Conservation (phyloP, 306 rosid genomes). For the Hippophae gyantsensis region DNA sequence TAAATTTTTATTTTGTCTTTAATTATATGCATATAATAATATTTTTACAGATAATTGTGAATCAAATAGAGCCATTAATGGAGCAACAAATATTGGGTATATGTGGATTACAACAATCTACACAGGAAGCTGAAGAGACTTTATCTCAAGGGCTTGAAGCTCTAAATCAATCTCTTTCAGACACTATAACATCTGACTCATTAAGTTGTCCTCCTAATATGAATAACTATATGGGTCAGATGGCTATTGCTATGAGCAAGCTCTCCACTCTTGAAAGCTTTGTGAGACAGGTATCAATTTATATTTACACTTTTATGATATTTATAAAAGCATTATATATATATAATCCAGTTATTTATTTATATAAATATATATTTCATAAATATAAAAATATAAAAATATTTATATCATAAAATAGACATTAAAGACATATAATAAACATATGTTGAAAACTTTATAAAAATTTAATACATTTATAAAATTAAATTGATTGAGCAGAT, state of each 20-base stretch:
- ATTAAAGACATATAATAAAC: no score
- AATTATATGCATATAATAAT: no score
- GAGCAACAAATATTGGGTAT: conserved; percentile 87
- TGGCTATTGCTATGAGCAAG: conserved; percentile 88
- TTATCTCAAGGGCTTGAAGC: conserved; percentile 81
- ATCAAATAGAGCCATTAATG: conserved; percentile 74
- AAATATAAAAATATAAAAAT: no score
- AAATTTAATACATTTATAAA: no score
- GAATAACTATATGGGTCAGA: conserved; percentile 93
- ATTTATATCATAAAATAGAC: no score
- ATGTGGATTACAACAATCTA: conserved; percentile 80
- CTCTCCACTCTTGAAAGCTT: conserved; percentile 77
- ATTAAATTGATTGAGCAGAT: no score
- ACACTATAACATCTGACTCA: conserved; percentile 67
- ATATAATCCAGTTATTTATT: background rate
- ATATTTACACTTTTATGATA: background rate
- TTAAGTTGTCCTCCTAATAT: conserved; percentile 65
- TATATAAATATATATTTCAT: no score
- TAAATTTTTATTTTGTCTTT: no score
- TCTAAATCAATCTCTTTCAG: conserved; percentile 65
- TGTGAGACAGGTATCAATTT: conserved; percentile 66
- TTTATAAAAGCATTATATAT: background rate
- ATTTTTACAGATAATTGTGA: conserved; percentile 38
- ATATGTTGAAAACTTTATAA: no score
- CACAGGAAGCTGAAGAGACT: conserved; percentile 76